Evolutionary conservation across 108 stramenopile species (phyloP).

Genomic region (Heterococcus sp.): DNA sequence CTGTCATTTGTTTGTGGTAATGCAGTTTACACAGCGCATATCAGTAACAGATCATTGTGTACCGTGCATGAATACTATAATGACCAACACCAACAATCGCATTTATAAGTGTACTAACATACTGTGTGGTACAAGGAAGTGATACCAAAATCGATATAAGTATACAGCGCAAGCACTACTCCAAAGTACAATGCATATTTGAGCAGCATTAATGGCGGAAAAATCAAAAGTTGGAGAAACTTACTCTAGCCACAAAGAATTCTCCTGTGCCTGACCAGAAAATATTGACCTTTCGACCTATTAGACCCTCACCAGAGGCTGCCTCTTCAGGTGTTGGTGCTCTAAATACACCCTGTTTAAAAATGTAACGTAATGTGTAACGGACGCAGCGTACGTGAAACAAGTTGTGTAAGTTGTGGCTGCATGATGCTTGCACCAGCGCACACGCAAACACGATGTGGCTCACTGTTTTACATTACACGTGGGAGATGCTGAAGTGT

Average conservation of each 20-base stretch:
- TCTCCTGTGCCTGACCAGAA: constrained; percentile 26
- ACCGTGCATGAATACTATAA: background rate
- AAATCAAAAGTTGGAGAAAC: too few relatives aligned
- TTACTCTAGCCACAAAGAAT: constrained; percentile 26
- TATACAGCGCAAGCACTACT: background rate
- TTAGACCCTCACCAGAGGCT: constrained; percentile 5
- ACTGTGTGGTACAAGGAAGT: background rate
- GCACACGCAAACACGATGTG: background rate
- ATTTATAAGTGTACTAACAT: background rate
- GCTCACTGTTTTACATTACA: too few relatives aligned
- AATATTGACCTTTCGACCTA: constrained; percentile 20
- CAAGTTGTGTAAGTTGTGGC: background rate
- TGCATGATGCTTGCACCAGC: background rate
- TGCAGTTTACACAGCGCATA: background rate
- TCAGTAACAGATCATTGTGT: background rate
- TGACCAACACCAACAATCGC: background rate
- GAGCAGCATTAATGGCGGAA: background rate
- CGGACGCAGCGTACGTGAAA: too few relatives aligned
- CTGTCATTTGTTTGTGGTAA: background rate
- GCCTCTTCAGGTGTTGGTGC: constrained; percentile 13
- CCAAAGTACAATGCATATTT: background rate
- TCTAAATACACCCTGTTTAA: constrained; percentile 29
- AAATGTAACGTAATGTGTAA: too few relatives aligned
- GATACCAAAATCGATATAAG: background rate
- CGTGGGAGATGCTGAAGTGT: too few relatives aligned